phyloP scores from a whole-genome alignment of 73 alveolate species.

The Paramecium caudatum region DNA sequence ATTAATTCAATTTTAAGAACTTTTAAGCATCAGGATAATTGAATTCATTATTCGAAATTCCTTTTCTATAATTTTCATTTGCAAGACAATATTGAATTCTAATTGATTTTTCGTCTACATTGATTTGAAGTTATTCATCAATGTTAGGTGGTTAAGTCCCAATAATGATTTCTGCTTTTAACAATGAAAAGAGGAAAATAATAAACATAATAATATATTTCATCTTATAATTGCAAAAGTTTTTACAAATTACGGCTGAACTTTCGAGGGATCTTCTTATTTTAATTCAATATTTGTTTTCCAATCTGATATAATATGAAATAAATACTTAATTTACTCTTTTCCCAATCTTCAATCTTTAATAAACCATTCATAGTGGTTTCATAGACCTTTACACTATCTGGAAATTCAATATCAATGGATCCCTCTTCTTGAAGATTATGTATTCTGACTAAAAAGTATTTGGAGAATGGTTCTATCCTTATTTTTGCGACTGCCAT shows the following conservation, averaged over 20 bases:
- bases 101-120: background rate
- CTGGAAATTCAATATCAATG: background rate
- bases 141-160: background rate
- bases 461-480: background rate
- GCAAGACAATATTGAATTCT: background rate
- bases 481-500: background rate
- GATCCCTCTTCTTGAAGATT: background rate
- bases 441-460: conserved; percentile 1
- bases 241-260: too few relatives aligned
- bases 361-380: too few relatives aligned
- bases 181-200: background rate
- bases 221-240: too few relatives aligned
- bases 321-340: too few relatives aligned
- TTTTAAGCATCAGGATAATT: conserved; percentile 31
- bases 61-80: background rate
- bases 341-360: too few relatives aligned
- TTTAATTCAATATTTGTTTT: too few relatives aligned
- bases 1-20: background rate
- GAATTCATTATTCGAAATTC: conserved; percentile 27
- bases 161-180: background rate
- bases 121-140: background rate
- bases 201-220: conserved; percentile 22
- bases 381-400: too few relatives aligned
- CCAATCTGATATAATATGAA: too few relatives aligned
- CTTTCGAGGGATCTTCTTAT: too few relatives aligned